A percentile compares a stretch with the other conserved stretches of the same genome.
These are phyloP conservation scores for Sporobolomyces roseus DNA, from an alignment of 768 basidiomycete genomes.

Conservation along the genomic window DNA sequence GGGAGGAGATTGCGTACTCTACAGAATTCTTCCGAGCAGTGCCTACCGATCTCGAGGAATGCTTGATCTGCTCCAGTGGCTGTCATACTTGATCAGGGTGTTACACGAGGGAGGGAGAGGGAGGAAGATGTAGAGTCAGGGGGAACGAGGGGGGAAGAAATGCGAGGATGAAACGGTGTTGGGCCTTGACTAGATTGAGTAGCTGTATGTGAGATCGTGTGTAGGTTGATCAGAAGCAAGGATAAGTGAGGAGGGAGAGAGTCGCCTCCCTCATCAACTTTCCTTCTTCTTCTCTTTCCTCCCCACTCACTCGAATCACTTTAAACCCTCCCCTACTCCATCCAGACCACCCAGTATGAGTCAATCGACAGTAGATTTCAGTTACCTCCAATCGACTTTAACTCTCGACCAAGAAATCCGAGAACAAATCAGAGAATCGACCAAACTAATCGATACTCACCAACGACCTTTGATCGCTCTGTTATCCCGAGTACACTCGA, in stretches of 20 bases:
- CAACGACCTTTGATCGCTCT: not conserved
- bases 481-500: slow-evolving; percentile 9
- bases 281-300: not conserved
- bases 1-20: not conserved
- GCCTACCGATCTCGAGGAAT: slow-evolving; percentile 44
- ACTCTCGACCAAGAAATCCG: not conserved
- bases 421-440: not conserved
- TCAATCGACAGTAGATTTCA: slow-evolving; percentile 1
- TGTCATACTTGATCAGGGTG: not conserved
- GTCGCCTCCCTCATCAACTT: not conserved
- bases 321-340: not conserved
- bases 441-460: not conserved
- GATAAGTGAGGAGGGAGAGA: no score
- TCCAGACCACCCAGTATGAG: not conserved
- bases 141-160: not conserved
- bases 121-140: no score
- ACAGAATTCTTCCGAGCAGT: slow-evolving; percentile 28
- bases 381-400: slow-evolving; percentile 2
- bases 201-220: not conserved
- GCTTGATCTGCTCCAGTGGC: slow-evolving; percentile 34
- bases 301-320: not conserved
- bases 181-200: not conserved
- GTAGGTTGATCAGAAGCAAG: no score
- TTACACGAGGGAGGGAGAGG: no score
- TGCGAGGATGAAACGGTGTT: slow-evolving; percentile 35